phyloP scores from a whole-genome alignment of 371 early-diverging fungal species.

The Nosema muscidifuracis region DNA sequence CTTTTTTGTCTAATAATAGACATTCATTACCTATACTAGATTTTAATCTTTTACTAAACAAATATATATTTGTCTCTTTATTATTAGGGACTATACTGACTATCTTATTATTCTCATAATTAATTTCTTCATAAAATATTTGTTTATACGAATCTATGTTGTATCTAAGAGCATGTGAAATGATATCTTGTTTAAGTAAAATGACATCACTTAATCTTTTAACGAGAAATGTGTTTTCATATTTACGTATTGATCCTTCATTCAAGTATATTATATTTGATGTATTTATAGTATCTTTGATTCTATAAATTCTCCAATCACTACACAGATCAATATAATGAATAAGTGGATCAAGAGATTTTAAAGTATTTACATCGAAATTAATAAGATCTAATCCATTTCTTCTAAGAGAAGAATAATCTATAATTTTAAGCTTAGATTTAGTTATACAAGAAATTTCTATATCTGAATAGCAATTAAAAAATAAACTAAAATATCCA shows the following conservation, averaged over 20 bases:
- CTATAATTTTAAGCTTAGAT: neutral
- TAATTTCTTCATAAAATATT: neutral
- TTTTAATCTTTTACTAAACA: slow-evolving; percentile 19
- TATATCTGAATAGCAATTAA: slow-evolving; percentile 3
- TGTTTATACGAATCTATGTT: slow-evolving; percentile 3
- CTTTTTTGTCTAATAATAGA: slow-evolving; percentile 16
- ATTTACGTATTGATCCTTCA: neutral
- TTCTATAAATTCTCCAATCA: slow-evolving; percentile 20
- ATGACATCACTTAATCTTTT: slow-evolving; percentile 19
- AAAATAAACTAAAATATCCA: slow-evolving; percentile 35
- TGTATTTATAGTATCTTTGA: neutral
- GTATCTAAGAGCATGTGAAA: slow-evolving; percentile 1
- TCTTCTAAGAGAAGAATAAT: neutral
- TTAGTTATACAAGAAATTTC: neutral
- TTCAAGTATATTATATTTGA: slow-evolving; percentile 1
- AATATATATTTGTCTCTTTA: slow-evolving; percentile 1
- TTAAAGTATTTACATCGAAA: neutral
- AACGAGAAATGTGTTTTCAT: neutral
- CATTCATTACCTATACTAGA: neutral
- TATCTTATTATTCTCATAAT: slow-evolving; percentile 1
- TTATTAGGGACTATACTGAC: slow-evolving; percentile 21
- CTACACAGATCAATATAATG: slow-evolving; percentile 17
- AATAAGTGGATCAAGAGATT: neutral
- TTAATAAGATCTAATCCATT: neutral
- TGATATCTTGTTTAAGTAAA: slow-evolving; percentile 6